phyloP scores from a whole-genome alignment of 2,329 filamentous ascomycete genomes.

The Huntiella omanensis region DNA sequence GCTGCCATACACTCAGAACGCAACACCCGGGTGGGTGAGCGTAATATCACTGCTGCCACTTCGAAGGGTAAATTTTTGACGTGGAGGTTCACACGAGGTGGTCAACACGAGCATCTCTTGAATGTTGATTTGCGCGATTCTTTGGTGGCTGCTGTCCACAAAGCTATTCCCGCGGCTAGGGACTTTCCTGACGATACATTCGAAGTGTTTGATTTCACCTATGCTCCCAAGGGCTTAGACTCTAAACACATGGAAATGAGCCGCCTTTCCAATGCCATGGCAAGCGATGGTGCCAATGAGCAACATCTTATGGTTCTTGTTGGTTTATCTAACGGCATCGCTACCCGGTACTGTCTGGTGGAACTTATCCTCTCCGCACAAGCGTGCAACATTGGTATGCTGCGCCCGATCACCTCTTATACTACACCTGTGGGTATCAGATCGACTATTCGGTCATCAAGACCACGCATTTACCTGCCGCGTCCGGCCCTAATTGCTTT shows the following conservation, averaged over 20 bases:
- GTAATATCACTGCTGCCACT: constrained; percentile 65
- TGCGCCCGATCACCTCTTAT: constrained; percentile 50
- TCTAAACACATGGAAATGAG: constrained; percentile 30
- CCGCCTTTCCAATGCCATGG: constrained; percentile 30
- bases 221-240: constrained; percentile 37
- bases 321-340: constrained; percentile 31
- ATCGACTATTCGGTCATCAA: constrained; percentile 20
- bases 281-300: constrained; percentile 29
- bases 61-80: constrained; percentile 59
- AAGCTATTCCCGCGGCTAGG: constrained; percentile 29
- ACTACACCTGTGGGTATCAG: constrained; percentile 28
- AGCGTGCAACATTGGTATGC: constrained; percentile 38
- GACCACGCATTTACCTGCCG: constrained; percentile 58
- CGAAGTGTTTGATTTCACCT: constrained; percentile 63
- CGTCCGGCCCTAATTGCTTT: constrained; percentile 65
- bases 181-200: constrained; percentile 39
- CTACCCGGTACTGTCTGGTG: constrained; percentile 54
- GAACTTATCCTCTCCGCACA: constrained; percentile 44
- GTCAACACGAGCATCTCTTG: constrained; percentile 55
- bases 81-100: constrained; percentile 80
- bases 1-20: constrained; percentile 60
- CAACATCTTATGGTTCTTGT: constrained; percentile 45
- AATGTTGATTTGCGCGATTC: constrained; percentile 52
- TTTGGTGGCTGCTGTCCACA: constrained; percentile 42
- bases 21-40: constrained; percentile 57